A percentile compares a stretch with the other conserved stretches of the same genome.
These are phyloP conservation scores for Penicillium sclerotigenum DNA, from an alignment of 2,329 filamentous ascomycete genomes.

Conservation along the genomic window DNA sequence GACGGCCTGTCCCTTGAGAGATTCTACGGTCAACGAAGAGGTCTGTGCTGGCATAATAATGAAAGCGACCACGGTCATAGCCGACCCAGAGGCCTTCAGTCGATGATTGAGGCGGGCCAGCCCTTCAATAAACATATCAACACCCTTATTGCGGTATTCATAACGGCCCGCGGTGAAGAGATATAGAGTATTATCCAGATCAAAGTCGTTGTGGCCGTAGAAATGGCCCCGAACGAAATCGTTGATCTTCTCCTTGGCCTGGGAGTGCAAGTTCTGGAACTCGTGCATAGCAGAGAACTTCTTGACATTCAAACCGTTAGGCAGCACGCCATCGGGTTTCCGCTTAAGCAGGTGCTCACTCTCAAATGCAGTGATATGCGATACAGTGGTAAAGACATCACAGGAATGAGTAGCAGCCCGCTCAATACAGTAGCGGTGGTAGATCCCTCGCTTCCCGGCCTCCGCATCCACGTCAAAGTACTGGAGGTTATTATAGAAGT, in stretches of 20 bases:
- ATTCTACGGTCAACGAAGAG: slow-evolving; percentile 89
- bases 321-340: slow-evolving; percentile 93
- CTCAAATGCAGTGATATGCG: slow-evolving; percentile 97
- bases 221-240: slow-evolving; percentile 98
- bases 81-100: slow-evolving; percentile 78
- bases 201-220: slow-evolving; percentile 96
- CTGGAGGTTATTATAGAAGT: slow-evolving; percentile 99
- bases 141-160: slow-evolving; percentile 97
- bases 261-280: slow-evolving; percentile 96
- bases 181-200: slow-evolving; percentile 93
- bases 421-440: slow-evolving; percentile 98
- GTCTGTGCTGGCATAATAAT: slow-evolving; percentile 99
- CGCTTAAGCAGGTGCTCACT: slow-evolving; percentile 96
- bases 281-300: slow-evolving; percentile 98
- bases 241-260: slow-evolving; percentile 95
- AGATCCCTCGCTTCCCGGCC: slow-evolving; percentile 96
- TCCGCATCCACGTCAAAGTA: slow-evolving; percentile 95
- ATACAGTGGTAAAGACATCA: slow-evolving; percentile 98
- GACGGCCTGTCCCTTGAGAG: slow-evolving; percentile 92
- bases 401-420: slow-evolving; percentile 85
- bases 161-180: slow-evolving; percentile 97
- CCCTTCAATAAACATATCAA: slow-evolving; percentile 99
- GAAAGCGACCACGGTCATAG: slow-evolving; percentile 93
- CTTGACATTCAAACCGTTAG: slow-evolving; percentile 96
- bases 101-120: slow-evolving; percentile 91